These are phyloP conservation scores for Cyberlindnera xishuangbannaensis DNA, from an alignment of 805 yeast genomes.

Conservation along the genomic window DNA sequence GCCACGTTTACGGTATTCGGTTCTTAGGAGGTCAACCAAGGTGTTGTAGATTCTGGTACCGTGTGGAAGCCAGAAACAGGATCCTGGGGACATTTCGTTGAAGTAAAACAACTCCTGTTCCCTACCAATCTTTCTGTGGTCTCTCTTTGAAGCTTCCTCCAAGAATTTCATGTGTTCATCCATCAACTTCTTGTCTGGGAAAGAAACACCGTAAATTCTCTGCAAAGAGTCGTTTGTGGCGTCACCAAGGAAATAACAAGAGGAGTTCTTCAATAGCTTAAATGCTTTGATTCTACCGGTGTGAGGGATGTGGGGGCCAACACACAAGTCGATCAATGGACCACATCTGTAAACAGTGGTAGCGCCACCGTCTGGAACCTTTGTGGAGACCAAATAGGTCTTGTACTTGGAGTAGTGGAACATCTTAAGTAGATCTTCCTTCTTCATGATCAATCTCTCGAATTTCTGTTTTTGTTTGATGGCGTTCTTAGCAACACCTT, in stretches of 20 bases:
- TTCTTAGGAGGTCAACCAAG: constrained; percentile 70
- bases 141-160: constrained; percentile 94
- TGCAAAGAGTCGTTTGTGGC: constrained; percentile 89
- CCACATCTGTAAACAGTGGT: constrained; percentile 98
- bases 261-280: constrained; percentile 90
- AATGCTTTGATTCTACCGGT: constrained; percentile 94
- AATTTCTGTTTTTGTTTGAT: constrained; percentile 94
- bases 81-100: constrained; percentile 96
- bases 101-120: constrained; percentile 95
- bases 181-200: constrained; percentile 97
- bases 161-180: constrained; percentile 90
- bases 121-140: constrained; percentile 92
- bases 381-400: constrained; percentile 76
- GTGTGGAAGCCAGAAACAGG: constrained; percentile 98
- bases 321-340: constrained; percentile 91
- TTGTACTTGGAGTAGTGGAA: constrained; percentile 94
- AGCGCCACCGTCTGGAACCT: constrained; percentile 93
- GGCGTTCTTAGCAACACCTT: constrained; percentile 80
- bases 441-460: constrained; percentile 87
- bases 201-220: constrained; percentile 95
- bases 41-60: constrained; percentile 96
- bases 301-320: constrained; percentile 97
- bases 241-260: constrained; percentile 95
- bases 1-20: constrained; percentile 88
- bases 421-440: constrained; percentile 89